phyloP scores from a whole-genome alignment of 176 grass and related monocot genomes.

The Bolboschoenus planiculmis region DNA sequence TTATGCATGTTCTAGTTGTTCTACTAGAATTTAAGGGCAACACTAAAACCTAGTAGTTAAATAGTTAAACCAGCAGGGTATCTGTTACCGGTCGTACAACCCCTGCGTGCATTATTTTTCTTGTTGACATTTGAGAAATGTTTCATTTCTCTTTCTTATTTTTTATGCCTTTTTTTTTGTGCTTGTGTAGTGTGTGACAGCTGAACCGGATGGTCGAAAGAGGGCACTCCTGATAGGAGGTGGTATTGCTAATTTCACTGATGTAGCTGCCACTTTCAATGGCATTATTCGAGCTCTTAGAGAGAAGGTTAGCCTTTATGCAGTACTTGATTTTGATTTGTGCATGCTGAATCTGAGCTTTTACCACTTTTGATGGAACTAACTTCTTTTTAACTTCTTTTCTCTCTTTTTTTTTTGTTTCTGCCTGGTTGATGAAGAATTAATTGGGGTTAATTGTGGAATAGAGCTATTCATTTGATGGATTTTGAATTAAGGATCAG shows the following conservation, averaged over 20 bases:
- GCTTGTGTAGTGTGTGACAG: constrained; percentile 29
- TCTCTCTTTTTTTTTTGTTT: background rate
- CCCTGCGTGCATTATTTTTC: background rate
- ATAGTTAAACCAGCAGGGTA: background rate
- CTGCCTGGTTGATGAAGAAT: background rate
- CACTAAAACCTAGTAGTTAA: background rate
- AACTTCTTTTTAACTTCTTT: background rate
- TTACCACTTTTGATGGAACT: background rate
- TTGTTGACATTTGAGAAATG: background rate
- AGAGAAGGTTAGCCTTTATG: constrained; percentile 32
- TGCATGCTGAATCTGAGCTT: background rate
- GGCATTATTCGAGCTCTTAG: constrained; percentile 43
- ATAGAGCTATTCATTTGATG: background rate
- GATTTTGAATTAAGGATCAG: background rate
- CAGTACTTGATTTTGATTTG: background rate
- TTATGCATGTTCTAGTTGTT: background rate
- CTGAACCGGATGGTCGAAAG: constrained; percentile 43
- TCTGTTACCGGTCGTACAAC: background rate
- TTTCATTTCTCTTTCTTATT: constrained; percentile 4
- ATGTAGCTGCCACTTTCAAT: constrained; percentile 47
- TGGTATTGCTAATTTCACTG: constrained; percentile 50
- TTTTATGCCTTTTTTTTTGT: background rate
- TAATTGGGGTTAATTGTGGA: background rate
- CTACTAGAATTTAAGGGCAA: background rate
- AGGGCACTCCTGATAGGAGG: constrained; percentile 47